Percentiles rank a stretch among this genome's conserved stretches.
phyloP scores from a whole-genome alignment of 495 filamentous ascomycete genomes.

The Aspergillus bertholletiae region DNA sequence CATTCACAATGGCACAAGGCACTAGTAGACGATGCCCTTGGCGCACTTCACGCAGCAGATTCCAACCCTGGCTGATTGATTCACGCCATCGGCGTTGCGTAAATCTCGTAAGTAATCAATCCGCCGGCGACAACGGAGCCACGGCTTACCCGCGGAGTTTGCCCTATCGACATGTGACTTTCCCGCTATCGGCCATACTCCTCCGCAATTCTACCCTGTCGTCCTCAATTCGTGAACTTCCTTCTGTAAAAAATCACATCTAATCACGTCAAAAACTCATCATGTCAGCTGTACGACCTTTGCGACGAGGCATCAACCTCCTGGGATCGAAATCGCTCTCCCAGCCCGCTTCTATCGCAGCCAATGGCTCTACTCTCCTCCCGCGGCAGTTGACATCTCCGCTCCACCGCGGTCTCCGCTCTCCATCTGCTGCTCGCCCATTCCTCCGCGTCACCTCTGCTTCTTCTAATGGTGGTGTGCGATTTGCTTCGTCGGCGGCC shows the following conservation, averaged over 20 bases:
- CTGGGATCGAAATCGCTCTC: slow-evolving; percentile 28
- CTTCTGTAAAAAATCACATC: slow-evolving; percentile 18
- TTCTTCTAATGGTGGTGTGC: slow-evolving; percentile 27
- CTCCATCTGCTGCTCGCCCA: slow-evolving; percentile 14
- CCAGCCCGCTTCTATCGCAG: slow-evolving; percentile 26
- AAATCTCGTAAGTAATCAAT: no score
- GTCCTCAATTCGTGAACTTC: slow-evolving; percentile 1
- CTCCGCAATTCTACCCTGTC: slow-evolving; percentile 18
- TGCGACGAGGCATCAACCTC: slow-evolving; percentile 32
- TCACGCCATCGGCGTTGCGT: not conserved
- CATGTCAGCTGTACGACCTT: slow-evolving; percentile 34
- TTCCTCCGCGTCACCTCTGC: slow-evolving; percentile 16
- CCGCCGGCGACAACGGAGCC: not conserved
- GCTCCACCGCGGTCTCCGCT: slow-evolving; percentile 26
- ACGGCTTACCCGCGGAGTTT: slow-evolving; percentile 15
- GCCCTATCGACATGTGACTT: slow-evolving; percentile 44
- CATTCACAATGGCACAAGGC: not conserved
- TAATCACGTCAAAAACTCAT: slow-evolving; percentile 15
- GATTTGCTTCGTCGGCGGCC: slow-evolving; percentile 58
- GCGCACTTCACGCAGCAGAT: not conserved
- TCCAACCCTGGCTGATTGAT: not conserved
- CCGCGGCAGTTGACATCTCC: slow-evolving; percentile 33
- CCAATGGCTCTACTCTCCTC: slow-evolving; percentile 36
- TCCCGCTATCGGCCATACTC: slow-evolving; percentile 28
- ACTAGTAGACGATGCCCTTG: not conserved